Percentiles rank a stretch among this genome's conserved stretches.
These are phyloP conservation scores for Ambispora gerdemannii DNA, from an alignment of 192 early-diverging fungal species.

Conservation along the genomic window DNA sequence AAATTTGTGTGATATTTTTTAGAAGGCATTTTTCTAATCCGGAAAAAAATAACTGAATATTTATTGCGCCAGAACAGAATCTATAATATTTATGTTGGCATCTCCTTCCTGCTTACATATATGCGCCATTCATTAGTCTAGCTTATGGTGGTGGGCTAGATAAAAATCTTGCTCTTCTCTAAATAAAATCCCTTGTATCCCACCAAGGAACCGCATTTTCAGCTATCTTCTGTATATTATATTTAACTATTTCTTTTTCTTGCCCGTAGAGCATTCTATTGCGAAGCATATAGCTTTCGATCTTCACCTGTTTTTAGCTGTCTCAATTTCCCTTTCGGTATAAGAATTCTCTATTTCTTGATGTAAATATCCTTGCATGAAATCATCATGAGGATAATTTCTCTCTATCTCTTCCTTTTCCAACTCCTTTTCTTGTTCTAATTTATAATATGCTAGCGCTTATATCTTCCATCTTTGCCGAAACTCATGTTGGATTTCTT, in stretches of 20 bases:
- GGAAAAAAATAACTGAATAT: constrained; percentile 5
- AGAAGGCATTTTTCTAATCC: too few species aligned
- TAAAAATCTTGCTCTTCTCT: constrained; percentile 4
- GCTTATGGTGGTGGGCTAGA: not conserved
- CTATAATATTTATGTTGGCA: not conserved
- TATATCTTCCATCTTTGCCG: not conserved
- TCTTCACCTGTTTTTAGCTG: constrained; percentile 6
- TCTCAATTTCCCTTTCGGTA: not conserved
- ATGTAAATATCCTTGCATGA: too few species aligned
- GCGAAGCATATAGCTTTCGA: not conserved
- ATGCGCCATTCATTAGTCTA: not conserved
- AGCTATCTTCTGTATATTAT: too few species aligned
- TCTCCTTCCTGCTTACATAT: not conserved
- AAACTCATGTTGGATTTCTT: constrained; percentile 5
- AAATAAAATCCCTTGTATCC: constrained; percentile 1
- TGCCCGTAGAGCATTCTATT: not conserved
- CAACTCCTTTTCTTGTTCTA: not conserved
- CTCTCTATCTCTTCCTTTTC: not conserved
- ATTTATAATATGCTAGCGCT: constrained; percentile 6
- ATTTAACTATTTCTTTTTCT: too few species aligned
- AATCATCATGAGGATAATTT: constrained; percentile 1
- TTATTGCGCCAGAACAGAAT: not conserved
- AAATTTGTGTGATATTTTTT: too few species aligned
- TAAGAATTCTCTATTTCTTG: too few species aligned
- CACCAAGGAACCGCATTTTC: not conserved